Evolutionary conservation across 1,139 yeast genomes (phyloP), one percentile per base, ranked within the genome.

Genomic region (Magnusiomyces ingens): DNA sequence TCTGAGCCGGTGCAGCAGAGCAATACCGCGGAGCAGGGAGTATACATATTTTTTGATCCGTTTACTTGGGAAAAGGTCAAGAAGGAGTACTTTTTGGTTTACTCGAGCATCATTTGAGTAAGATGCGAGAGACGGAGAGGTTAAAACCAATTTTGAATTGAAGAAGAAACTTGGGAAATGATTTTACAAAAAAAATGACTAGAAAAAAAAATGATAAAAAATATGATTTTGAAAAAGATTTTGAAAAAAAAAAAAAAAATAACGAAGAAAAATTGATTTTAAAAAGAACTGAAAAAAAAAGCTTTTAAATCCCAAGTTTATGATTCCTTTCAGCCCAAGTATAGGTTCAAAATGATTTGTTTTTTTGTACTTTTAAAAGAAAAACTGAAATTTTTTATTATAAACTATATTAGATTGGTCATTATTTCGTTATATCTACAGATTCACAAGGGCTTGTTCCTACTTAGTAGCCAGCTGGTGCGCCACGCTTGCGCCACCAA

Each of bases 41-140:
- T 91, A n/a, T 94, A 93, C 68, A 85, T 91, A 48, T 93, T 94
- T 68, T 94, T 94, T 68, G 99, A 94, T 66, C 98, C 98, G 3
- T 89, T 85, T 60, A 81, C 86, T 57, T 94, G 99, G 99, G 96
- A 89, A 64, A 88, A 89, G 71, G 90, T 93, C 60, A 90, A 87
- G 61, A 59, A 69, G 58, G 76, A 73, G 61, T 72, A 72, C 57
- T 69, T 71, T 15, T 57, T 73, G 52, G 70, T 68, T 59, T 73
- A 73, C 57, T 74, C 74, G 4, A 36, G 40, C 17, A 36, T 36
- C 11, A n/a, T 26, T 26, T 26, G 32, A 26, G 32, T 26, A 8
- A 26, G n/a, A 26, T 26, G 32, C 4, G 8, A 26, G 32, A 26
- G n/a, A n/a, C n/a, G n/a, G n/a, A n/a, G n/a, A n/a, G n/a, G n/a